Conservation (phyloP, 1,284 basidiomycete species). For the Moniliella sp. region DNA sequence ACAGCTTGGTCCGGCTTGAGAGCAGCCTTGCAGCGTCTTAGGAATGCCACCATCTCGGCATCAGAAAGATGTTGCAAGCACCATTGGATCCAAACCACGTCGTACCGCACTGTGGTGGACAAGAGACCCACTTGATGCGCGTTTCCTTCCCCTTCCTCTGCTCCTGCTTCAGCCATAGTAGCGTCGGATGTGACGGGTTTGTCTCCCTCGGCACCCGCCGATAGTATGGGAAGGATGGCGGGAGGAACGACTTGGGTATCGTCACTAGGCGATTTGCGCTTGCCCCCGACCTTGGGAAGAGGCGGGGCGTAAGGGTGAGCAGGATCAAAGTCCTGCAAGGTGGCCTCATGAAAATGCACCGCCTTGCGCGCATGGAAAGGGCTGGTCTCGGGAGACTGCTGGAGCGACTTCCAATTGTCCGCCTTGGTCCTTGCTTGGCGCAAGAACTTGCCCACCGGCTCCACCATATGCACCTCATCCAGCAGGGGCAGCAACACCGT, state of each 20-base stretch:
- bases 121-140: neutral
- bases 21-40: constrained; percentile 12
- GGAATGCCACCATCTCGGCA: constrained; percentile 20
- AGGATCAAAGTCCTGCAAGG: constrained; percentile 24
- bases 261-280: neutral
- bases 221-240: neutral
- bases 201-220: neutral
- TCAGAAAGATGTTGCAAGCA: constrained; percentile 30
- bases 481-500: constrained; percentile 23
- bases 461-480: constrained; percentile 29
- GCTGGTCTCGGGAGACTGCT: constrained; percentile 9
- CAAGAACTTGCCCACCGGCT: constrained; percentile 23
- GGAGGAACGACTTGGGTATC: neutral
- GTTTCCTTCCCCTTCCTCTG: neutral
- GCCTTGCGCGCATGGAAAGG: constrained; percentile 23
- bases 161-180: neutral
- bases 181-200: neutral
- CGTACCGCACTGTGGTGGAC: constrained; percentile 10
- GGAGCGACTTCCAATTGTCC: constrained; percentile 11
- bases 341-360: constrained; percentile 23
- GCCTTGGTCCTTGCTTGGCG: constrained; percentile 17
- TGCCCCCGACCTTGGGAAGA: neutral
- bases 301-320: neutral
- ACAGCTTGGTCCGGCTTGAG: constrained; percentile 7
- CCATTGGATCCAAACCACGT: constrained; percentile 31